Conservation (phyloP, 768 basidiomycete species). For the Panaeolus papilionaceus region DNA sequence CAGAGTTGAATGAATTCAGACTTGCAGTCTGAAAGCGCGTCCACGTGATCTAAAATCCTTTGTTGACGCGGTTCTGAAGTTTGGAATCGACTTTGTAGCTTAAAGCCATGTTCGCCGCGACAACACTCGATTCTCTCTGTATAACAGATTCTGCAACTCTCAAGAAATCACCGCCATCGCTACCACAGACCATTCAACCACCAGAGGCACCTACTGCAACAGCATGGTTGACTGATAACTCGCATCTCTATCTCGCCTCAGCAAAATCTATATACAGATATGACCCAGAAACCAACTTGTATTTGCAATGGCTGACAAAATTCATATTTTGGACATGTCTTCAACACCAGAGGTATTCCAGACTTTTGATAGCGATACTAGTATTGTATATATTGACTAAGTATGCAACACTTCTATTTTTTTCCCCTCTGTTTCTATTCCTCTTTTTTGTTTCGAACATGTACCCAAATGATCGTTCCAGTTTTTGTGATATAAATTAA, state of each 20-base stretch:
- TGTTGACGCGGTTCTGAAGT: conserved; percentile 7
- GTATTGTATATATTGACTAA: not conserved
- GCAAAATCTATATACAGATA: conserved; percentile 10
- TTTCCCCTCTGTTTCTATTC: not conserved
- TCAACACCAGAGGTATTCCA: conserved; percentile 3
- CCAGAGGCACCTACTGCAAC: not conserved
- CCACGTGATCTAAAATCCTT: conserved; percentile 1
- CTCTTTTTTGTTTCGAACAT: not conserved
- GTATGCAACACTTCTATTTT: not conserved
- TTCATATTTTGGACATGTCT: not conserved
- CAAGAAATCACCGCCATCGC: conserved; percentile 9
- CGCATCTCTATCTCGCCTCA: not conserved
- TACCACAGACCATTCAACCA: not conserved
- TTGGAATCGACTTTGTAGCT: not conserved
- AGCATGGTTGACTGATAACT: conserved; percentile 4
- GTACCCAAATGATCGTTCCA: not conserved
- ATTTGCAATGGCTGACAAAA: conserved; percentile 4
- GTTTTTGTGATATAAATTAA: not conserved
- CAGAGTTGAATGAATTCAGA: no score
- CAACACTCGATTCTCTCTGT: conserved; percentile 6
- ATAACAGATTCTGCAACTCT: conserved; percentile 1
- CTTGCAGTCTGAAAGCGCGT: not conserved
- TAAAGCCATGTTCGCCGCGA: conserved; percentile 9
- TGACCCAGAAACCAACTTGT: conserved; percentile 6
- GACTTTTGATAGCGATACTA: not conserved